These are phyloP conservation scores for Trypanosoma congolense DNA, from an alignment of 208 protist species.

Conservation along the genomic window DNA sequence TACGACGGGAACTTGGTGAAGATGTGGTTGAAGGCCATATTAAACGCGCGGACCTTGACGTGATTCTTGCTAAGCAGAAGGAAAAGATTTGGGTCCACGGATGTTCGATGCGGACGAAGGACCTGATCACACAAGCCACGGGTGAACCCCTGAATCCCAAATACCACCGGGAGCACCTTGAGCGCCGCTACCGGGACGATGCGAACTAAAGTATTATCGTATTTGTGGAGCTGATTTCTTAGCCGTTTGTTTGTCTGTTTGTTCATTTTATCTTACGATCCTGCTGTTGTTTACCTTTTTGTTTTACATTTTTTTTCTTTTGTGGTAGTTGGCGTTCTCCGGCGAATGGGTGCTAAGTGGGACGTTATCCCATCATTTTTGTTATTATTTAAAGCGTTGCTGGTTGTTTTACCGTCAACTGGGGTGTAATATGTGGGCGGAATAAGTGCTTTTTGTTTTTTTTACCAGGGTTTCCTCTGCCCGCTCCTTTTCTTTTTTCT, in stretches of 20 bases:
- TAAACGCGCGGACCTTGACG: constrained; percentile 44
- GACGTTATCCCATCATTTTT: constrained; percentile 10
- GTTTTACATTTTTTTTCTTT: no score
- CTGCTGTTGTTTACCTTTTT: no score
- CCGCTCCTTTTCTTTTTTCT: background rate
- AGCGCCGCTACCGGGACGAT: constrained; percentile 63
- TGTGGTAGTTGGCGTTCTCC: no score
- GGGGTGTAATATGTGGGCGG: no score
- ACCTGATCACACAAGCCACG: constrained; percentile 65
- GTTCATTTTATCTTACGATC: no score
- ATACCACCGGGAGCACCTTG: constrained; percentile 74
- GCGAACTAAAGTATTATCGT: constrained; percentile 2
- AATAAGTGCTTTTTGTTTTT: background rate
- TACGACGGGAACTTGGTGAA: constrained; percentile 49
- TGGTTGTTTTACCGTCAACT: background rate
- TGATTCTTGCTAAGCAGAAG: constrained; percentile 22
- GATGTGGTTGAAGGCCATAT: constrained; percentile 40
- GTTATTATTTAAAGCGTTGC: background rate
- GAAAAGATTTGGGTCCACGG: constrained; percentile 29
- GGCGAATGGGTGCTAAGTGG: no score
- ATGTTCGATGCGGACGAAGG: constrained; percentile 54
- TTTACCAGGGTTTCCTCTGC: background rate
- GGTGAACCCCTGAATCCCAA: constrained; percentile 75
- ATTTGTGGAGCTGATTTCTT: no score
- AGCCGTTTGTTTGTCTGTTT: no score